phyloP scores from a whole-genome alignment of 1,284 basidiomycete species.

The Ganoderma boninense region DNA sequence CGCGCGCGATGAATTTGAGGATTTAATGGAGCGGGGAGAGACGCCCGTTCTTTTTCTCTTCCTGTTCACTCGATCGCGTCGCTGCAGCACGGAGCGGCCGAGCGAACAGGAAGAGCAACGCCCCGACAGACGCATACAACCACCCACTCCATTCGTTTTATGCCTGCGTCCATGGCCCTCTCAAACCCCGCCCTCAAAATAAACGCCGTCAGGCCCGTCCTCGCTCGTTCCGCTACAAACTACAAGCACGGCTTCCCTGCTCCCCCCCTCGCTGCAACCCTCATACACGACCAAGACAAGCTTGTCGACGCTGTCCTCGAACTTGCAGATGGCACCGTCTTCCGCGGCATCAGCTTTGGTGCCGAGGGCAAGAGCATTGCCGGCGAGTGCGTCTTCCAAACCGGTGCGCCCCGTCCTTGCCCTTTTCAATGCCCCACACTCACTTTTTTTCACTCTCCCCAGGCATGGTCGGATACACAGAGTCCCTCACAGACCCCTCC shows the following conservation, averaged over 20 bases:
- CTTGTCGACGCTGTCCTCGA: conserved; percentile 80
- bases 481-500: conserved; percentile 98
- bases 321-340: conserved; percentile 90
- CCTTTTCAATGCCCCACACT: background rate
- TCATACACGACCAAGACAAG: conserved; percentile 38
- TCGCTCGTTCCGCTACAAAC: conserved; percentile 57
- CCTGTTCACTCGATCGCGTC: conserved; percentile 52
- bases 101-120: conserved; percentile 66
- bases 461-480: conserved; percentile 99
- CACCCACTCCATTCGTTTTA: conserved; percentile 29
- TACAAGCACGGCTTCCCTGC: conserved; percentile 53
- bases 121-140: conserved; percentile 16
- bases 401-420: conserved; percentile 64
- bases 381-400: conserved; percentile 99
- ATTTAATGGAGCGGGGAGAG: conserved; percentile 18
- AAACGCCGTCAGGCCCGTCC: conserved; percentile 50
- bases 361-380: conserved; percentile 91
- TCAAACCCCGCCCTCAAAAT: conserved; percentile 39
- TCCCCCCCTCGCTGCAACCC: conserved; percentile 60
- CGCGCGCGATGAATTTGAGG: conserved; percentile 18
- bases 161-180: conserved; percentile 39
- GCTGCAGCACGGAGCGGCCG: conserved; percentile 33
- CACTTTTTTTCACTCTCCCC: conserved; percentile 13
- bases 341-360: conserved; percentile 93
- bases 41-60: conserved; percentile 48